Percentiles rank a stretch among this genome's conserved stretches.
Evolutionary conservation across 345 rosid genomes (phyloP).

Genomic region (Cardamine occulta): DNA sequence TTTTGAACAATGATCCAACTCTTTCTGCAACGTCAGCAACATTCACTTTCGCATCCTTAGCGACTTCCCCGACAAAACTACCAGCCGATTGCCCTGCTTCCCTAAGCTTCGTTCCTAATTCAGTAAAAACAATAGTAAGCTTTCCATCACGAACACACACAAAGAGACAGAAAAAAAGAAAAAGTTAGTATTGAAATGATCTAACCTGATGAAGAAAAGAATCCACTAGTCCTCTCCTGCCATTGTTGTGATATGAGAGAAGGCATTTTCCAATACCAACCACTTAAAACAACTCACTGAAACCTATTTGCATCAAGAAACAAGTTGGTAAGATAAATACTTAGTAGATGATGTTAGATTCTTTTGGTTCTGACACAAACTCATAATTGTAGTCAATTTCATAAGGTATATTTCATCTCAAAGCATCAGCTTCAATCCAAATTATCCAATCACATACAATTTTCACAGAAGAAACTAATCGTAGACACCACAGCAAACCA

Average conservation of each 20-base stretch:
- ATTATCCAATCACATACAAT: background rate
- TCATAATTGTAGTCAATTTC: background rate
- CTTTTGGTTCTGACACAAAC: background rate
- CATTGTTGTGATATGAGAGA: constrained; percentile 74
- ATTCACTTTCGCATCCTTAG: constrained; percentile 93
- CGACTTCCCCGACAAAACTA: constrained; percentile 77
- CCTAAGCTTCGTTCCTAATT: constrained; percentile 76
- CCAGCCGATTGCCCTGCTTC: constrained; percentile 89
- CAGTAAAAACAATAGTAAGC: constrained; percentile 19
- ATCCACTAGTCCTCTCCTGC: constrained; percentile 84
- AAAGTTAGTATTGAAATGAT: background rate
- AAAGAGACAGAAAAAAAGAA: background rate
- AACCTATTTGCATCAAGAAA: constrained; percentile 21
- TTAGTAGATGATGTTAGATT: background rate
- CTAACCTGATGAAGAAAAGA: constrained; percentile 90
- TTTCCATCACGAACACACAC: constrained; percentile 25
- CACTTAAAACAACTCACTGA: constrained; percentile 2
- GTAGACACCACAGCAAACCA: background rate
- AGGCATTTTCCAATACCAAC: constrained; percentile 57
- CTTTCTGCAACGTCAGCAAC: constrained; percentile 82
- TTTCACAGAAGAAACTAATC: constrained; percentile 2
- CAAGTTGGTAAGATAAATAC: background rate
- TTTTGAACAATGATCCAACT: constrained; percentile 71
- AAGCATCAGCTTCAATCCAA: constrained; percentile 10
- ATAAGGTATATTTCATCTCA: background rate